phyloP scores from a whole-genome alignment of 78 protist species.

The Isochrysis galbana region DNA sequence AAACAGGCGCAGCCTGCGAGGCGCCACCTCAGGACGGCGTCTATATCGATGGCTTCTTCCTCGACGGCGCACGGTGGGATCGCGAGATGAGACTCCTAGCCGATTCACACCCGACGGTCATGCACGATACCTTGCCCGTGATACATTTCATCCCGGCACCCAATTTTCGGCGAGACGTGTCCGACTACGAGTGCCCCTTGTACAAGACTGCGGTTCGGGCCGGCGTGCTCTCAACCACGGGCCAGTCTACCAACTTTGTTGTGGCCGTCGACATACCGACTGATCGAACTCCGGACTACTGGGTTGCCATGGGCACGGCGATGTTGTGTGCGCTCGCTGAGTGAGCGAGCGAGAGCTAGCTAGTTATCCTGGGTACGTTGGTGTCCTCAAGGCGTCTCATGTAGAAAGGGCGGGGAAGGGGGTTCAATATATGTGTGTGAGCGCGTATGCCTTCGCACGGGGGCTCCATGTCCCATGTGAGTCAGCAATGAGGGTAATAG shows the following conservation, averaged over 20 bases:
- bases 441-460: too few relatives aligned
- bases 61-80: constrained; percentile 55
- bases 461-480: too few relatives aligned
- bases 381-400: too few relatives aligned
- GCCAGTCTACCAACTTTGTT: constrained; percentile 79
- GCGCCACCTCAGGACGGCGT: constrained; percentile 49
- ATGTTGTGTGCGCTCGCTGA: constrained; percentile 10
- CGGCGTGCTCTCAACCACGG: constrained; percentile 83
- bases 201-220: constrained; percentile 77
- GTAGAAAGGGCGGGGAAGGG: too few relatives aligned
- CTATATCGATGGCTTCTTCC: constrained; percentile 39
- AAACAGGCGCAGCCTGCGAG: background rate
- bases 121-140: constrained; percentile 73
- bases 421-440: too few relatives aligned
- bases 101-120: constrained; percentile 47
- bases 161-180: background rate
- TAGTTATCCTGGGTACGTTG: too few relatives aligned
- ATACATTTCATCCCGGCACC: constrained; percentile 32
- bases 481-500: too few relatives aligned
- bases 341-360: too few relatives aligned
- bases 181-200: constrained; percentile 64
- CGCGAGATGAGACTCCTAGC: background rate
- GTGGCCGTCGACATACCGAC: constrained; percentile 63
- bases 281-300: background rate
- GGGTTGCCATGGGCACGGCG: constrained; percentile 30